Evolutionary conservation across 2,329 filamentous ascomycete genomes (phyloP).

Genomic region (Hirsutella thompsonii): DNA sequence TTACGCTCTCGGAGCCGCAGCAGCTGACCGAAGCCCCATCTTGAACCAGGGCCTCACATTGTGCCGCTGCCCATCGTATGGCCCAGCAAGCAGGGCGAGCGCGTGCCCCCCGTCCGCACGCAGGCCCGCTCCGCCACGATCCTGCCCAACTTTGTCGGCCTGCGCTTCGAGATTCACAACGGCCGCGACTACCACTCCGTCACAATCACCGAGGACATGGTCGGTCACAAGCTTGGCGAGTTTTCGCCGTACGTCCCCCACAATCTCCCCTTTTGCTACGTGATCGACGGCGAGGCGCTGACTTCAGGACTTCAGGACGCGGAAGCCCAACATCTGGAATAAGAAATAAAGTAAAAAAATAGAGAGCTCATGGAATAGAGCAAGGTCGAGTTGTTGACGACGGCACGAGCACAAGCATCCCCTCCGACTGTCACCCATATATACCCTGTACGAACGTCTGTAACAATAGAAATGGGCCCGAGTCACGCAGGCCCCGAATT

Average conservation of each 20-base stretch:
- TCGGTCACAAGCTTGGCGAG: slow-evolving; percentile 87
- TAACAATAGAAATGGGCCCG: neutral
- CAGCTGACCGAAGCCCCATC: no score
- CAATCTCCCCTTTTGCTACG: neutral
- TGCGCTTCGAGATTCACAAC: slow-evolving; percentile 85
- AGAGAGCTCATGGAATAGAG: neutral
- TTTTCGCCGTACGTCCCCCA: slow-evolving; percentile 62
- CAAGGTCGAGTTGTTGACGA: no score
- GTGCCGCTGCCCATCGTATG: slow-evolving; percentile 52
- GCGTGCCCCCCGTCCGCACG: slow-evolving; percentile 63
- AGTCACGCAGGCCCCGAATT: neutral
- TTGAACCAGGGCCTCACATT: slow-evolving; percentile 40
- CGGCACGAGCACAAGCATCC: neutral
- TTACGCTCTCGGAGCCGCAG: neutral
- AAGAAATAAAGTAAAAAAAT: slow-evolving; percentile 16
- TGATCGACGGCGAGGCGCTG: neutral
- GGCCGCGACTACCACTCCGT: slow-evolving; percentile 79
- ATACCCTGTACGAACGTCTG: neutral
- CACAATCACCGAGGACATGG: slow-evolving; percentile 86
- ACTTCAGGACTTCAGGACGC: slow-evolving; percentile 29
- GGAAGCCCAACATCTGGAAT: slow-evolving; percentile 44
- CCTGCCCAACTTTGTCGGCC: slow-evolving; percentile 79
- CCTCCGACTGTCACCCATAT: neutral
- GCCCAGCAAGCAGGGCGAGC: slow-evolving; percentile 45
- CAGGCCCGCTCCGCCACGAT: slow-evolving; percentile 83